phyloP scores from a whole-genome alignment of 345 rosid species.

The Sisymbrium irio region DNA sequence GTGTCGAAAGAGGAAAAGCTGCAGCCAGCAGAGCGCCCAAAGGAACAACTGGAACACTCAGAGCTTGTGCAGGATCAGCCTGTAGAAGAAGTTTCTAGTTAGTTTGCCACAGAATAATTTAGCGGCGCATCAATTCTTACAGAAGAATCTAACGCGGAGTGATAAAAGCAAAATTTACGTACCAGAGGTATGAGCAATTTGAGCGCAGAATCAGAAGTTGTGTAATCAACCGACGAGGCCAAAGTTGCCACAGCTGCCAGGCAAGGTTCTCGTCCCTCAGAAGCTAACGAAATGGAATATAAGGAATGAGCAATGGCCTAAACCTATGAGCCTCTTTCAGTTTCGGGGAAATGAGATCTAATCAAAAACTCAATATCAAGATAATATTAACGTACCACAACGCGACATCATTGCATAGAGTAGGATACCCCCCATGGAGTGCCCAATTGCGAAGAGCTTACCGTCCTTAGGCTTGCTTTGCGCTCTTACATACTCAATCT shows the following conservation, averaged over 20 bases:
- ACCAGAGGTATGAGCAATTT: conserved; percentile 90
- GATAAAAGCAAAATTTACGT: conserved; percentile 32
- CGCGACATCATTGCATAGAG: conserved; percentile 44
- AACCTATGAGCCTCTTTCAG: background rate
- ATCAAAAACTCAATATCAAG: background rate
- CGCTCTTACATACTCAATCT: conserved; percentile 39
- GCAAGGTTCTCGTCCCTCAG: conserved; percentile 64
- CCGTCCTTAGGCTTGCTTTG: conserved; percentile 68
- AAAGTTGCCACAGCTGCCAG: conserved; percentile 74
- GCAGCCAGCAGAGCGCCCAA: conserved; percentile 81
- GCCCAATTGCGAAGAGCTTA: conserved; percentile 83
- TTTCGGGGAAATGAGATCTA: conserved; percentile 9
- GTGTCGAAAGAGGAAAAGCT: conserved; percentile 78
- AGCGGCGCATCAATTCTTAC: background rate
- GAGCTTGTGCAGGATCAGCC: conserved; percentile 98
- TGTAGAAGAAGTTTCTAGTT: conserved; percentile 37
- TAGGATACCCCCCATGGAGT: conserved; percentile 45
- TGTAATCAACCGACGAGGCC: conserved; percentile 93
- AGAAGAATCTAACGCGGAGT: conserved; percentile 5
- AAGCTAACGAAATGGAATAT: conserved; percentile 47
- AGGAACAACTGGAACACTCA: conserved; percentile 93
- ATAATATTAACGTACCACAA: conserved; percentile 26
- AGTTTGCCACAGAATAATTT: conserved; percentile 14
- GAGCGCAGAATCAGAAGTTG: conserved; percentile 74
- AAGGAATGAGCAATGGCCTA: background rate